phyloP scores from a whole-genome alignment of 2,329 filamentous ascomycete species.

The Colletotrichum sp. region DNA sequence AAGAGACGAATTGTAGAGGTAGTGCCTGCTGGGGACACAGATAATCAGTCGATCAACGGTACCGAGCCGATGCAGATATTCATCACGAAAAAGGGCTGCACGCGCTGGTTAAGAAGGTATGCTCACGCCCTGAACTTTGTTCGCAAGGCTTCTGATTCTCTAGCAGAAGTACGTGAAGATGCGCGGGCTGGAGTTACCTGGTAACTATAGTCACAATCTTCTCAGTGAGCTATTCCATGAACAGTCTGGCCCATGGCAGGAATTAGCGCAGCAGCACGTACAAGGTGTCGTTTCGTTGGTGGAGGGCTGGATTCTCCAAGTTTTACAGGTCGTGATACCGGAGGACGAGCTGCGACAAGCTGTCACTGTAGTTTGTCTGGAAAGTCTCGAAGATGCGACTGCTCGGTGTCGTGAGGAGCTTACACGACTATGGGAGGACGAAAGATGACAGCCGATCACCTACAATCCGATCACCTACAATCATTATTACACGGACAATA shows the following conservation, averaged over 20 bases:
- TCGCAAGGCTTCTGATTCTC: no score
- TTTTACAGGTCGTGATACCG: background rate
- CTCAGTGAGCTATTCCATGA: slow-evolving; percentile 64
- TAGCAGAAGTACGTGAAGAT: background rate
- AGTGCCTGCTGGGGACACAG: background rate
- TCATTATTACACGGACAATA: slow-evolving; percentile 43
- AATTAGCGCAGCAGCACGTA: background rate
- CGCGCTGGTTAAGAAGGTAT: background rate
- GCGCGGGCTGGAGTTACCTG: slow-evolving; percentile 55
- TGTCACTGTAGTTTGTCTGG: background rate
- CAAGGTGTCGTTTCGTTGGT: background rate
- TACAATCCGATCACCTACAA: slow-evolving; percentile 62
- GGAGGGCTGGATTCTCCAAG: background rate
- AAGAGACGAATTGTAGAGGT: slow-evolving; percentile 33
- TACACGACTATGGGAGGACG: background rate
- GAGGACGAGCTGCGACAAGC: background rate
- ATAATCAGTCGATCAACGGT: background rate
- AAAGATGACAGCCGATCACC: slow-evolving; percentile 36
- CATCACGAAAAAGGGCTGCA: background rate
- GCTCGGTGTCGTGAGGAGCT: background rate
- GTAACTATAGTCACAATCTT: slow-evolving; percentile 63
- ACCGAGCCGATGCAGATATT: slow-evolving; percentile 18
- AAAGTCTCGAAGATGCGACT: background rate
- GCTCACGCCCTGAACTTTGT: no score
- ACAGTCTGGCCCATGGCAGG: slow-evolving; percentile 58